These are phyloP conservation scores for Rhytidiadelphus loreus DNA, from an alignment of 225 moss, liverwort and hornwort species.

Conservation along the genomic window DNA sequence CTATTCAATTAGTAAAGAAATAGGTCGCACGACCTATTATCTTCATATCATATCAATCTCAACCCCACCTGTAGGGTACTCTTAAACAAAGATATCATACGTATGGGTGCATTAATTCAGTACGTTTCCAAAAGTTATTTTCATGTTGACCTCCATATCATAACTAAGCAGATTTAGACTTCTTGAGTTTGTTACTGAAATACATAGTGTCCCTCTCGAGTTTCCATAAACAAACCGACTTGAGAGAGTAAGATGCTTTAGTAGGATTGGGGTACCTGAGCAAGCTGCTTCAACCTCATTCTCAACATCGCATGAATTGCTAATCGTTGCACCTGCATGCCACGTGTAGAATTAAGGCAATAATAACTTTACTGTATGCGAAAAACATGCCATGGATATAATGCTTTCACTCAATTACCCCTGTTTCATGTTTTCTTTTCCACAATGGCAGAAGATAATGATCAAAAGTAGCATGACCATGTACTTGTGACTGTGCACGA, in stretches of 20 bases:
- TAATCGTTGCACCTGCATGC: slow-evolving; percentile 75
- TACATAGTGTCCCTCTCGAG: neutral
- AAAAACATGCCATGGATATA: neutral
- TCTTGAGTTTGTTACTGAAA: neutral
- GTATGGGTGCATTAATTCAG: neutral
- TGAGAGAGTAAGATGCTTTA: neutral
- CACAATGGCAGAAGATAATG: neutral
- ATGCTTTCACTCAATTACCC: neutral
- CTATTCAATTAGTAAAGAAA: neutral
- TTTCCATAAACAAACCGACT: neutral
- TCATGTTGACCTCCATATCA: neutral
- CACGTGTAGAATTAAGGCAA: neutral
- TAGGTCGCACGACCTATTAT: neutral
- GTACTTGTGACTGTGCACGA: neutral
- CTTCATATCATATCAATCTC: neutral
- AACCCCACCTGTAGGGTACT: neutral
- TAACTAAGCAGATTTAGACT: neutral
- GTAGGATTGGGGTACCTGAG: slow-evolving; percentile 44
- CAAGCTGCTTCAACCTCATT: slow-evolving; percentile 80
- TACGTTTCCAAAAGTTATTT: neutral
- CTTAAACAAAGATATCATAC: neutral
- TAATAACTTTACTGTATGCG: neutral
- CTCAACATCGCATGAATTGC: slow-evolving; percentile 85
- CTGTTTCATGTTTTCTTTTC: neutral
- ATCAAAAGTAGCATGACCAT: neutral